Evolutionary conservation across 73 alveolate genomes (phyloP), one percentile per base, ranked within the genome.

Genomic region (Halteria grandinella): DNA sequence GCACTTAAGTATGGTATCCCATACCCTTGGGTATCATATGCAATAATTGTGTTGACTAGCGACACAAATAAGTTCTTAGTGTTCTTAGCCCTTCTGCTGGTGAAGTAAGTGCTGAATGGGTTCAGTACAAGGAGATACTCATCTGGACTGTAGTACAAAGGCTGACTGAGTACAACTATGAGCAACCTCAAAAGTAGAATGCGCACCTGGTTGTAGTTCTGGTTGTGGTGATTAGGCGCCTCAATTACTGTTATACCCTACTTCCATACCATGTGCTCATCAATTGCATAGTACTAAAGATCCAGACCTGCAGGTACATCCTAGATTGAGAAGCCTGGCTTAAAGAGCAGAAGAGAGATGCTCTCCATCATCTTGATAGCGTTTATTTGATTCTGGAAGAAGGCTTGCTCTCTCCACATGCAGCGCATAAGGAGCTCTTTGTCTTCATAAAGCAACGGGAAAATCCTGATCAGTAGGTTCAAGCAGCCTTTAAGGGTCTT

Each of bases 1-100:
- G 91, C 75, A 23, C 83, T 57, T 4, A 82, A 58, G 47, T 82
- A 82, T 23, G 91, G 91, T 29, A 82, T 71, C 11, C 82, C 83
- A 39, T 82, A 82, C 1, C 91, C 91, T 12, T 73, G 43, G 54
- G 72, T 33, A 44, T 82, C 91, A 34, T 82, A 82, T 0, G 85
- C 41, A 12, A 82, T 48, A 29, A 82, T 63, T 15, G 49, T 47
- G 34, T 82, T 82, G 18, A 55, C 52, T 5, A 82, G 49, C 1
- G 86, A 71, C 0, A 55, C 86, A 58, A 82, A 82, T 34, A 82
- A 62, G 37, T 82, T 82, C 76, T 82, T 82, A 6, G 64, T 62
- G 37, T 82, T 82, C 66, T 72, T 82, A 17, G 86, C 74, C 50
- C 91, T 71, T 45, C 78, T 82, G 43, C 75, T 52, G 0, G 91